Evolutionary conservation across 2,329 filamentous ascomycete species (phyloP).

Genomic region (Nannizzia gypsea): DNA sequence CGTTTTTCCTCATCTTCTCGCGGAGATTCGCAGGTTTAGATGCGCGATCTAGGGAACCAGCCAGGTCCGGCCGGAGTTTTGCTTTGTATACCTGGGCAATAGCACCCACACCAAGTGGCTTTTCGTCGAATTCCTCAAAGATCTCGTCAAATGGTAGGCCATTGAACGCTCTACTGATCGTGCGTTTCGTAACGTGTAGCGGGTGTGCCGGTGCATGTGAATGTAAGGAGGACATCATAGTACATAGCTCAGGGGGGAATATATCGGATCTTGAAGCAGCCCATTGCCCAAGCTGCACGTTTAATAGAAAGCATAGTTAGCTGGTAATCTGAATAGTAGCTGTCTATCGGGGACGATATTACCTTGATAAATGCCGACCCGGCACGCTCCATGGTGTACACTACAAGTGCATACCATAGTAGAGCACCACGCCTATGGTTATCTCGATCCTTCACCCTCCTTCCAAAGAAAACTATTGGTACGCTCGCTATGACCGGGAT

Average conservation of each 20-base stretch:
- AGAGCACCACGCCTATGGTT: constrained; percentile 70
- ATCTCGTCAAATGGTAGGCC: constrained; percentile 75
- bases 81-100: constrained; percentile 98
- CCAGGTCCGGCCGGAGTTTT: constrained; percentile 69
- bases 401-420: constrained; percentile 90
- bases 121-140: constrained; percentile 89
- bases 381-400: constrained; percentile 79
- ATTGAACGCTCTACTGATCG: constrained; percentile 68
- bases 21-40: constrained; percentile 47
- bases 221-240: constrained; percentile 86
- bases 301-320: neutral
- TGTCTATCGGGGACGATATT: constrained; percentile 10
- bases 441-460: constrained; percentile 49
- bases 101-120: constrained; percentile 80
- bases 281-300: constrained; percentile 77
- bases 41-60: constrained; percentile 46
- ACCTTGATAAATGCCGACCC: constrained; percentile 97
- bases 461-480: constrained; percentile 70
- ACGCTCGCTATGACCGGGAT: constrained; percentile 74
- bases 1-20: constrained; percentile 63
- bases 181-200: constrained; percentile 63
- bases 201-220: constrained; percentile 91
- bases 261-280: constrained; percentile 92
- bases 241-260: constrained; percentile 85
- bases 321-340: neutral